A percentile compares a stretch with the other conserved stretches of the same genome.
Conservation (phyloP, 371 early-diverging fungal genomes). For the Mortierella sp. region DNA sequence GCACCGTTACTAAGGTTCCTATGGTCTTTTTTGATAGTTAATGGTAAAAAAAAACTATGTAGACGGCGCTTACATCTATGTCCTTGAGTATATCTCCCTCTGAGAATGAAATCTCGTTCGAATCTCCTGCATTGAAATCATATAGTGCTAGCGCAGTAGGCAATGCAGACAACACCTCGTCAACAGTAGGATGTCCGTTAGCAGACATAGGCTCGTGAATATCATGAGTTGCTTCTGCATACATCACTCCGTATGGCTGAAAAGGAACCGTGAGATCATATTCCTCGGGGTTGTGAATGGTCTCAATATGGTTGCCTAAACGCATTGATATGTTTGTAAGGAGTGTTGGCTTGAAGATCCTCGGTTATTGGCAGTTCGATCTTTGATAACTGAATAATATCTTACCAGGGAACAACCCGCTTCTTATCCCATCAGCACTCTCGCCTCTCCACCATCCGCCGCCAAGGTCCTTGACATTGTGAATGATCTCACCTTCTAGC, state of each 20-base stretch:
- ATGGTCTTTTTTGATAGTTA: too few species aligned
- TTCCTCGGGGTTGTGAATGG: constrained; percentile 63
- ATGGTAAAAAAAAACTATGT: too few species aligned
- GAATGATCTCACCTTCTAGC: constrained; percentile 84
- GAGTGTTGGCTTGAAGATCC: too few species aligned
- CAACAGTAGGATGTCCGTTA: constrained; percentile 29
- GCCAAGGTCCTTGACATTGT: constrained; percentile 78
- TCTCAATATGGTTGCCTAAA: constrained; percentile 77
- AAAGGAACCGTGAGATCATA: background rate
- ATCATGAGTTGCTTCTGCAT: constrained; percentile 3
- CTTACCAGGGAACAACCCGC: constrained; percentile 83
- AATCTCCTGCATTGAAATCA: constrained; percentile 90
- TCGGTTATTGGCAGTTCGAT: too few species aligned
- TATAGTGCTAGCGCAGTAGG: constrained; percentile 76
- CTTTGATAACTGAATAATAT: too few species aligned
- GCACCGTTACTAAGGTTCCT: too few species aligned
- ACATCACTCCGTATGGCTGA: too few species aligned
- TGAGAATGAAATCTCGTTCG: constrained; percentile 87
- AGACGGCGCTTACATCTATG: too few species aligned
- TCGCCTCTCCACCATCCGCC: constrained; percentile 93
- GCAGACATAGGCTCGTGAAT: constrained; percentile 18
- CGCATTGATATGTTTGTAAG: too few species aligned
- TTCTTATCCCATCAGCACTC: constrained; percentile 78
- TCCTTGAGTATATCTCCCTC: constrained; percentile 80
- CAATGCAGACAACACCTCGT: constrained; percentile 32